Percentiles rank a stretch among this genome's conserved stretches.
These are phyloP conservation scores for Blepharisma undulans DNA, from an alignment of 169 alveolate species.

Conservation along the genomic window DNA sequence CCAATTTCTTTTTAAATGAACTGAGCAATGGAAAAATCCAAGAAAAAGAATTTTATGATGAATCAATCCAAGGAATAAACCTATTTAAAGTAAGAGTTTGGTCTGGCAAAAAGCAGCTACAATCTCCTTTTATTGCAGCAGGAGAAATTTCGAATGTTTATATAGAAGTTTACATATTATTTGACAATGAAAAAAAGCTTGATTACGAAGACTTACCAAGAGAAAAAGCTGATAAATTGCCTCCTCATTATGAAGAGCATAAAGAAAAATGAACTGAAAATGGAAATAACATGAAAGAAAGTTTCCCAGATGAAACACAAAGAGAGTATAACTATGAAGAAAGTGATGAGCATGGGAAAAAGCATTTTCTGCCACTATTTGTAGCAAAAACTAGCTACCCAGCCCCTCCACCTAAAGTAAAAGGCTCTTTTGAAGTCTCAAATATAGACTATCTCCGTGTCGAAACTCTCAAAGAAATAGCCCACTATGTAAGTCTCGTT, in stretches of 20 bases:
- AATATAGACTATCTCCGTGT: not conserved
- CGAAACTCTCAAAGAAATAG: constrained; percentile 13
- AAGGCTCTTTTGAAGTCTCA: not conserved
- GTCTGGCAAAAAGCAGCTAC: constrained; percentile 27
- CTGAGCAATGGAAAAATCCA: not conserved
- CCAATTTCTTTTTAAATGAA: constrained; percentile 2
- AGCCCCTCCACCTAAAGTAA: not conserved
- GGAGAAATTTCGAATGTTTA: constrained; percentile 19
- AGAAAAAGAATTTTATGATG: constrained; percentile 34
- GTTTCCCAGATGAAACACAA: constrained; percentile 41
- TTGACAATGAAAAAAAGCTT: not conserved
- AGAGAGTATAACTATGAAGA: not conserved
- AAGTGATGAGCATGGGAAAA: constrained; percentile 22
- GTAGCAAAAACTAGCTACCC: constrained; percentile 9
- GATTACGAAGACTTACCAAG: constrained; percentile 38
- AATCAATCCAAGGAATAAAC: not conserved
- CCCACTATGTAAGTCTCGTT: not conserved
- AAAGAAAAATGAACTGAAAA: not conserved
- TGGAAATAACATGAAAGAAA: not conserved
- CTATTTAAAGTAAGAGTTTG: constrained; percentile 2
- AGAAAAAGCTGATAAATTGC: constrained; percentile 5
- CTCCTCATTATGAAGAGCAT: constrained; percentile 1
- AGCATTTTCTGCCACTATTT: constrained; percentile 30
- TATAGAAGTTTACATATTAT: constrained; percentile 2
- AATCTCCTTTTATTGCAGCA: constrained; percentile 26